phyloP scores from a whole-genome alignment of 345 rosid species.

The Salix brachista region DNA sequence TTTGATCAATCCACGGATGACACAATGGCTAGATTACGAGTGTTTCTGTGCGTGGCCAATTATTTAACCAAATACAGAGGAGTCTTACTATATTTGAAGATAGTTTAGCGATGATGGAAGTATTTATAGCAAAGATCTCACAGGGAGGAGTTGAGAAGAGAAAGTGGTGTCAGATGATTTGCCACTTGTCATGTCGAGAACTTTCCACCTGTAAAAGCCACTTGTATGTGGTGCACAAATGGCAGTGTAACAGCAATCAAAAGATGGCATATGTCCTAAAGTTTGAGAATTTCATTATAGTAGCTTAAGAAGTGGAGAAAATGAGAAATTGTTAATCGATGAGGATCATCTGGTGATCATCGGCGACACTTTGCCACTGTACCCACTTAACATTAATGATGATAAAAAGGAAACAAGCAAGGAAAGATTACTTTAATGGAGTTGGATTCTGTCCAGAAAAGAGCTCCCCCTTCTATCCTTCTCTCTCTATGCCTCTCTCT shows the following conservation, averaged over 20 bases:
- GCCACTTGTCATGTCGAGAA: neutral
- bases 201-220: neutral
- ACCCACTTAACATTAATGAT: conserved; percentile 32
- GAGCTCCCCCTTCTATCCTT: neutral
- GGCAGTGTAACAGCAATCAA: neutral
- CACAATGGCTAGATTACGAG: too few species aligned
- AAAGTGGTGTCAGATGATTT: neutral
- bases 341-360: neutral
- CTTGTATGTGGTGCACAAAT: neutral
- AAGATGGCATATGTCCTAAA: conserved; percentile 1
- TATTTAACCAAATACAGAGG: neutral
- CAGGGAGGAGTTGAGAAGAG: neutral
- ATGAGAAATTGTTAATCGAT: neutral
- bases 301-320: neutral
- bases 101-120: neutral
- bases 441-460: conserved; percentile 24
- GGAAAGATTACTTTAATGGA: neutral
- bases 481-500: neutral
- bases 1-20: too few species aligned
- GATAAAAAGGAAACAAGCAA: neutral
- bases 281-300: neutral
- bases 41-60: neutral
- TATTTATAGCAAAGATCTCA: neutral
- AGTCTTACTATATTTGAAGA: neutral
- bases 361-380: conserved; percentile 5